Percentiles rank a stretch among this genome's conserved stretches.
phyloP scores from a whole-genome alignment of 345 rosid genomes.

The Salix exigua region DNA sequence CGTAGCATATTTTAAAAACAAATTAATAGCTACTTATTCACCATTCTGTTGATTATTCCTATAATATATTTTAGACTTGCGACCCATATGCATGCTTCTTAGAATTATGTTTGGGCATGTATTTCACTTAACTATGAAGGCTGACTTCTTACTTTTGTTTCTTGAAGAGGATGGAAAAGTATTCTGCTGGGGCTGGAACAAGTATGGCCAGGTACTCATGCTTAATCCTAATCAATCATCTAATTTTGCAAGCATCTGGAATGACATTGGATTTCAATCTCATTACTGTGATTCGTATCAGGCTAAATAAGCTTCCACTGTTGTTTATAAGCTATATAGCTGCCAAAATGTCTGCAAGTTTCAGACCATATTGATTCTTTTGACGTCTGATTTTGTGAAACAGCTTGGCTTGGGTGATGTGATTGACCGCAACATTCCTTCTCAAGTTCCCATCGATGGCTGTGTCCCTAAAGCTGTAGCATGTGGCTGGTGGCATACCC shows the following conservation, averaged over 20 bases:
- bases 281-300: neutral
- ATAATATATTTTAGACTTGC: neutral
- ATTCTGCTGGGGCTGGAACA: conserved; percentile 99
- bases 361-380: neutral
- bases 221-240: neutral
- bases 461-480: conserved; percentile 59
- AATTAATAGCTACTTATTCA: neutral
- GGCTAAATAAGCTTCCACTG: neutral
- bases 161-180: conserved; percentile 65
- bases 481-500: conserved; percentile 99
- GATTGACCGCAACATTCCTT: conserved; percentile 75
- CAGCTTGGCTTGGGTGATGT: conserved; percentile 97
- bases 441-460: conserved; percentile 58
- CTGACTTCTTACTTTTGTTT: conserved; percentile 18
- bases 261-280: neutral
- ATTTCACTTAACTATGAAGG: neutral
- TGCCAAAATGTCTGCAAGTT: neutral
- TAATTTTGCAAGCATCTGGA: neutral
- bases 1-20: neutral
- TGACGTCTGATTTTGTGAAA: conserved; percentile 20
- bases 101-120: neutral
- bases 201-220: conserved; percentile 89
- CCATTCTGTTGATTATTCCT: neutral
- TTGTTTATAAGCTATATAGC: neutral
- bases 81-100: neutral